phyloP scores from a whole-genome alignment of 2,329 filamentous ascomycete species.

The Phoma herbarum region DNA sequence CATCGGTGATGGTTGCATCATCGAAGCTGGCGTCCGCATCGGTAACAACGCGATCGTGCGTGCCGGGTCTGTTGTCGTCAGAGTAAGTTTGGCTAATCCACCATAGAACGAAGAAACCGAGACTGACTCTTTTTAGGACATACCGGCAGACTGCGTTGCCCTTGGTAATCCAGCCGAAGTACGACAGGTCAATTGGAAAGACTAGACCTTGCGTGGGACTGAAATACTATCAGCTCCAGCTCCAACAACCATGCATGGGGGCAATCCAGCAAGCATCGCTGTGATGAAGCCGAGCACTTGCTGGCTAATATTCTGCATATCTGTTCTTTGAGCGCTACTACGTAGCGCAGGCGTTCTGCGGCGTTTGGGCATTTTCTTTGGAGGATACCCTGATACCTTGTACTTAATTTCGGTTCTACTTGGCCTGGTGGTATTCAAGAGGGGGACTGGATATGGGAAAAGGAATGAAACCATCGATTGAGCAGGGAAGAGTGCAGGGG shows the following conservation, averaged over 20 bases:
- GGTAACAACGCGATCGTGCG: constrained; percentile 63
- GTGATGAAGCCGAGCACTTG: background rate
- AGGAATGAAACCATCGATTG: constrained; percentile 3
- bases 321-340: constrained; percentile 2
- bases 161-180: constrained; percentile 59
- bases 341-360: constrained; percentile 10
- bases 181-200: constrained; percentile 30
- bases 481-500: background rate
- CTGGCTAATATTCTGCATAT: background rate
- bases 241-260: background rate
- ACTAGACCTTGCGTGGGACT: background rate
- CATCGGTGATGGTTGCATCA: constrained; percentile 69
- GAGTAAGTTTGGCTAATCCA: constrained; percentile 51
- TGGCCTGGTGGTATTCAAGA: constrained; percentile 9
- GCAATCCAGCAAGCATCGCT: background rate
- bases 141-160: constrained; percentile 57
- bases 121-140: constrained; percentile 50
- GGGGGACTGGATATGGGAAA: constrained; percentile 8
- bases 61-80: constrained; percentile 64
- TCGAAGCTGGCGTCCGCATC: constrained; percentile 65
- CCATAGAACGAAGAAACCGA: background rate
- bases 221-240: background rate
- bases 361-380: constrained; percentile 22
- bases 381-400: constrained; percentile 38
- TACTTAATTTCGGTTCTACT: constrained; percentile 8